These are phyloP conservation scores for Rickenella mellea DNA, from an alignment of 768 basidiomycete genomes.

Conservation along the genomic window DNA sequence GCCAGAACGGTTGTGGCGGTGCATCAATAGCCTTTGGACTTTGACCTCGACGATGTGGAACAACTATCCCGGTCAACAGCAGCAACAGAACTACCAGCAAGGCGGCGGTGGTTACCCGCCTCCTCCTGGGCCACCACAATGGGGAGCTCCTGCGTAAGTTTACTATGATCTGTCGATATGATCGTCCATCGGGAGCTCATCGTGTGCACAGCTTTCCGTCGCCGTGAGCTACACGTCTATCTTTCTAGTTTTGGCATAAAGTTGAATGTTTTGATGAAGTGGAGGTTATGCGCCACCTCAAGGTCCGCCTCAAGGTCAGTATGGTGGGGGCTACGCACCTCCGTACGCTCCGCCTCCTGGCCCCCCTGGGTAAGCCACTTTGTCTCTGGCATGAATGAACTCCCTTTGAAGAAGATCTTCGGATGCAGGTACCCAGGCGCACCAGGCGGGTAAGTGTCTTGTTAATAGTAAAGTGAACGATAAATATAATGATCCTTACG, in stretches of 20 bases:
- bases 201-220: background rate
- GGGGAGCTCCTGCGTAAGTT: background rate
- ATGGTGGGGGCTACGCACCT: background rate
- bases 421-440: background rate
- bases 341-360: background rate
- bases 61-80: slow-evolving; percentile 1
- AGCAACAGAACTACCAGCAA: background rate
- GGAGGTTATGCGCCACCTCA: background rate
- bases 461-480: background rate
- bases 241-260: background rate
- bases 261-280: background rate
- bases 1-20: too few relatives aligned
- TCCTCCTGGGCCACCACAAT: background rate
- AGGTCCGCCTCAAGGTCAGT: background rate
- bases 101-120: background rate
- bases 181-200: background rate
- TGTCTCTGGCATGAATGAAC: too few relatives aligned
- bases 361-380: background rate
- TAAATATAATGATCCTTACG: background rate
- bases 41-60: slow-evolving; percentile 2
- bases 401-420: too few relatives aligned
- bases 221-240: background rate
- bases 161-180: too few relatives aligned
- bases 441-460: background rate
- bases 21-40: too few relatives aligned